These are phyloP conservation scores for Coelastrella sp. DNA, from an alignment of 139 green algal genomes.

Conservation along the genomic window DNA sequence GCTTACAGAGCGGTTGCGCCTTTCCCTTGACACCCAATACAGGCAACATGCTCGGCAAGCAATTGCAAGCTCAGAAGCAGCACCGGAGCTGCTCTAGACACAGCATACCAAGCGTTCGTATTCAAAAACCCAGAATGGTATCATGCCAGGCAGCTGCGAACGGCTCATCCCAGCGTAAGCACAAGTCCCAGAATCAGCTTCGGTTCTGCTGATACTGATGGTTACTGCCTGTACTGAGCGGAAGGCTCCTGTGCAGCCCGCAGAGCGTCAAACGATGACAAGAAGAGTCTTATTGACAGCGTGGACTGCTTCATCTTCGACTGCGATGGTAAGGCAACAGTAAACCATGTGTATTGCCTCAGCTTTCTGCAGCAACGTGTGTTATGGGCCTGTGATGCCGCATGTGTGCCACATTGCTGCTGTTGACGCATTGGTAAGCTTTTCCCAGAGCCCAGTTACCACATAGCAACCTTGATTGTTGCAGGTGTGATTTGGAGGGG, in stretches of 20 bases:
- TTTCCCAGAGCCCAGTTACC: too few species aligned
- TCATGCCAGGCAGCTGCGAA: slow-evolving; percentile 5
- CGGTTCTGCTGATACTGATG: slow-evolving; percentile 11
- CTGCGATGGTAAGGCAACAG: slow-evolving; percentile 90
- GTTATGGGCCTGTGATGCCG: too few species aligned
- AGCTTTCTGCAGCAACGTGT: too few species aligned
- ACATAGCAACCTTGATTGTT: not conserved
- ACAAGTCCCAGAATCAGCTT: not conserved
- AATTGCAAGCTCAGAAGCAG: not conserved
- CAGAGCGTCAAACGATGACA: slow-evolving; percentile 75
- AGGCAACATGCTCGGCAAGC: slow-evolving; percentile 32
- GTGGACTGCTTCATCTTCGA: slow-evolving; percentile 99
- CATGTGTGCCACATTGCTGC: not conserved
- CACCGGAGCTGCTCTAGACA: slow-evolving; percentile 24
- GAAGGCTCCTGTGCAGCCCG: slow-evolving; percentile 4
- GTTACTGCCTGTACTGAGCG: not conserved
- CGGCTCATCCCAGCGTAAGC: slow-evolving; percentile 28
- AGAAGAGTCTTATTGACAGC: slow-evolving; percentile 86
- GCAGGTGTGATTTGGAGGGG: slow-evolving; percentile 96
- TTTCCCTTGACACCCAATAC: not conserved
- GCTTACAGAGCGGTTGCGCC: not conserved
- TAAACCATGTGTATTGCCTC: too few species aligned
- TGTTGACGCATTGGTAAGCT: too few species aligned
- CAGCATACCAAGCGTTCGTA: not conserved
- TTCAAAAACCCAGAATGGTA: slow-evolving; percentile 1